Conservation (phyloP, 495 filamentous ascomycete species). For the Friedmanniomyces simplex region DNA sequence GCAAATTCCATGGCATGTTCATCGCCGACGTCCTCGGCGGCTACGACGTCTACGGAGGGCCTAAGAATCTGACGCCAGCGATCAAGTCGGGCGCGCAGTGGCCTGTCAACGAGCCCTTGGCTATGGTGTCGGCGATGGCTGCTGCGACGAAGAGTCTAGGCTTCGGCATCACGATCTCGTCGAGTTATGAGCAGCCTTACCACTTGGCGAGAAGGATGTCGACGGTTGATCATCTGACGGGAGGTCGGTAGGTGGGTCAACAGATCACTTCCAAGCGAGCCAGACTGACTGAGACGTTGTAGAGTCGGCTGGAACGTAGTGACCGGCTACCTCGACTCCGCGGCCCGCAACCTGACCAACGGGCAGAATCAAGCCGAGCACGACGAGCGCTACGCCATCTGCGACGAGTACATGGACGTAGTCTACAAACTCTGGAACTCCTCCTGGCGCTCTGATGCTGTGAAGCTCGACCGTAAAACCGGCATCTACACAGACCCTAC, state of each 20-base stretch:
- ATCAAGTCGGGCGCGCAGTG: constrained; percentile 18
- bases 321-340: constrained; percentile 57
- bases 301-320: constrained; percentile 60
- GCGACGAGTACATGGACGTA: constrained; percentile 58
- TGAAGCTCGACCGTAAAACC: constrained; percentile 43
- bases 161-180: constrained; percentile 55
- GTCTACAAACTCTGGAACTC: constrained; percentile 62
- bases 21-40: constrained; percentile 43
- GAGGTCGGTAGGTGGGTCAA: constrained; percentile 37
- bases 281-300: neutral
- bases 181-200: constrained; percentile 61
- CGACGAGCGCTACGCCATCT: constrained; percentile 56
- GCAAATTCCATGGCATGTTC: constrained; percentile 49
- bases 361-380: constrained; percentile 47
- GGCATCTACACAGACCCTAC: constrained; percentile 52
- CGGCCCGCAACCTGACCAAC: constrained; percentile 50
- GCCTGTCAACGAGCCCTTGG: constrained; percentile 17
- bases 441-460: constrained; percentile 59
- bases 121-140: constrained; percentile 24
- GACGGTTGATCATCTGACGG: constrained; percentile 57
- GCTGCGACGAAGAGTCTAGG: constrained; percentile 56
- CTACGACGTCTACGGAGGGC: constrained; percentile 18
- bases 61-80: constrained; percentile 5
- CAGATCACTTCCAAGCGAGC: neutral
- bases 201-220: constrained; percentile 55